Conservation (phyloP, 106 monocot genomes). For the Phalaenopsis equestris region DNA sequence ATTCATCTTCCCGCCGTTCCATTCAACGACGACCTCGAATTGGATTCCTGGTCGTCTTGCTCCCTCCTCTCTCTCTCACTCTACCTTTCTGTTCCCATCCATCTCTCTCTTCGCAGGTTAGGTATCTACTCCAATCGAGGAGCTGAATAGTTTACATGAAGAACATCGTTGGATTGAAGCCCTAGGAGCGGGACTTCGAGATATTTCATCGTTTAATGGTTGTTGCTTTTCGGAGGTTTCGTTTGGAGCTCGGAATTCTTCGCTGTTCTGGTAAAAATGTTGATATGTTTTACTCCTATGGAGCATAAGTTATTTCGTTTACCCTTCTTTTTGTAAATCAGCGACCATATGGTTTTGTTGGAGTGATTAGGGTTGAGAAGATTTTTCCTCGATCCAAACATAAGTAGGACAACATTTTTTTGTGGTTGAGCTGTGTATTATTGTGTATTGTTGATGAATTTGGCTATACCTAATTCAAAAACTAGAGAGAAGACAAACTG, state of each 20-base stretch:
- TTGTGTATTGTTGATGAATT: too few relatives aligned
- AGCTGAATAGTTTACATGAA: neutral
- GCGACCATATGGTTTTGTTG: neutral
- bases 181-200: neutral
- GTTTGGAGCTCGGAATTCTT: neutral
- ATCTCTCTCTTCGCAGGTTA: neutral
- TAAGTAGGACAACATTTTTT: too few relatives aligned
- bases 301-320: neutral
- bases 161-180: neutral
- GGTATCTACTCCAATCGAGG: neutral
- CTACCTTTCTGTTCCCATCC: neutral
- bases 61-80: neutral
- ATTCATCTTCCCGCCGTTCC: neutral
- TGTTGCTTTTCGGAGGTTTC: neutral
- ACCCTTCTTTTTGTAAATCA: neutral
- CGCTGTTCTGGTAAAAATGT: neutral
- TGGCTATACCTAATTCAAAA: too few relatives aligned
- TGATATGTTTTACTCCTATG: neutral
- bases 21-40: neutral
- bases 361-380: neutral
- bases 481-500: too few relatives aligned
- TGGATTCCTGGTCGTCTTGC: too few relatives aligned
- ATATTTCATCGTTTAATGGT: neutral
- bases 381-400: neutral
- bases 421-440: too few relatives aligned